Percentiles rank a stretch among this genome's conserved stretches.
phyloP scores from a whole-genome alignment of 148 eudicot species.

The Talinum fruticosum region DNA sequence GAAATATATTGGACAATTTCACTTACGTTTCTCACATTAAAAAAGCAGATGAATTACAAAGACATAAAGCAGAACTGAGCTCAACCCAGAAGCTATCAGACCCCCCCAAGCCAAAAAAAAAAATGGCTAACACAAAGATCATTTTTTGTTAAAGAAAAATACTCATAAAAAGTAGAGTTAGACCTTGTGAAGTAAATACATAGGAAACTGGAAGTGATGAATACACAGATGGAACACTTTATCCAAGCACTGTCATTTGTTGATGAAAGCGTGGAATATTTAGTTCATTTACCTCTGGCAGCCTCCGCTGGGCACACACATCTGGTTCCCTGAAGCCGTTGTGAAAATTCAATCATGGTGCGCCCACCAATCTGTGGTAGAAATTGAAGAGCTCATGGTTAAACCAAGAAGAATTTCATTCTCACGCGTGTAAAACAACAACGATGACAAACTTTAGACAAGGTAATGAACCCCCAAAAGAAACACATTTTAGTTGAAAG shows the following conservation, averaged over 20 bases:
- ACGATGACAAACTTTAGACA: neutral
- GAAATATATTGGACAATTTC: neutral
- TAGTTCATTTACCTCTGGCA: conserved; percentile 46
- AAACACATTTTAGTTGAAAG: neutral
- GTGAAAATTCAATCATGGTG: conserved; percentile 43
- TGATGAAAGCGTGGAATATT: neutral
- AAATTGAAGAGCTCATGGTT: neutral
- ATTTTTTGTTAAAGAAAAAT: neutral
- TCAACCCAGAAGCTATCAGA: neutral
- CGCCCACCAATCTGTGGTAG: conserved; percentile 40
- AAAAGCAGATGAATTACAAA: neutral
- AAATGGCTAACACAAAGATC: neutral
- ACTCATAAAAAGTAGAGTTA: neutral
- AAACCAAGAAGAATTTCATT: neutral
- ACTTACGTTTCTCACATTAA: neutral
- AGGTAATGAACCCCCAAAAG: neutral
- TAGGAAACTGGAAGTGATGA: neutral
- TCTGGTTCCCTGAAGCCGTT: conserved; percentile 54
- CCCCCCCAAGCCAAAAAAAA: neutral
- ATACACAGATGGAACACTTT: neutral
- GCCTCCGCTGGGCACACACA: conserved; percentile 52
- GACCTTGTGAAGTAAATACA: neutral
- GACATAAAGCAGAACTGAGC: neutral
- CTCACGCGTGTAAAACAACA: neutral
- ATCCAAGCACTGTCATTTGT: neutral